Conservation (phyloP, 768 basidiomycete species). For the Mycena floridula region DNA sequence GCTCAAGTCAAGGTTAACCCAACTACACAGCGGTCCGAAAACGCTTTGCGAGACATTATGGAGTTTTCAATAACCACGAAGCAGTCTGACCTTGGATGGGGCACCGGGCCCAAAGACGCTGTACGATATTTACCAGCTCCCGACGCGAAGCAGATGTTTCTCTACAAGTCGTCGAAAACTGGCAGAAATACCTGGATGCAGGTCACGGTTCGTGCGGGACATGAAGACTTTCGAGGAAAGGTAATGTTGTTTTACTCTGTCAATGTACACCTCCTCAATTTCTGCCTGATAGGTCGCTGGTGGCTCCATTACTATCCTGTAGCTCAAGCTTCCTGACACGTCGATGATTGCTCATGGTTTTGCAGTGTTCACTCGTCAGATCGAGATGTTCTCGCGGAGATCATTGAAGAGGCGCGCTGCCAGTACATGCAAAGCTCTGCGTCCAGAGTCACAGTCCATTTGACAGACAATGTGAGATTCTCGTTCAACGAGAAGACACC, state of each 20-base stretch:
- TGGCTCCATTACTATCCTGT: slow-evolving; percentile 11
- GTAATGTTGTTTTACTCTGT: neutral
- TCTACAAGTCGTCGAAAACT: slow-evolving; percentile 11
- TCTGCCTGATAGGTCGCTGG: slow-evolving; percentile 7
- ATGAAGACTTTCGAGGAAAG: slow-evolving; percentile 3
- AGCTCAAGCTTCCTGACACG: neutral
- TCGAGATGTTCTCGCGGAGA: slow-evolving; percentile 11
- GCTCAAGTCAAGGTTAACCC: neutral
- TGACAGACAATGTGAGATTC: slow-evolving; percentile 11
- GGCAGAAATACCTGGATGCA: slow-evolving; percentile 13
- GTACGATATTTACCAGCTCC: slow-evolving; percentile 5
- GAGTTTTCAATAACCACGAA: slow-evolving; percentile 17
- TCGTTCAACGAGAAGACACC: neutral
- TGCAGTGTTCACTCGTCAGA: slow-evolving; percentile 19
- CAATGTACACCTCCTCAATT: neutral
- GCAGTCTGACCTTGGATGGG: slow-evolving; percentile 15
- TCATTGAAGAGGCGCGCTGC: slow-evolving; percentile 20
- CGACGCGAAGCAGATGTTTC: slow-evolving; percentile 10
- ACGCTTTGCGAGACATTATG: slow-evolving; percentile 16
- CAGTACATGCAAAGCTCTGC: slow-evolving; percentile 17
- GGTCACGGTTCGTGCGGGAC: slow-evolving; percentile 11
- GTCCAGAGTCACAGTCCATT: slow-evolving; percentile 18
- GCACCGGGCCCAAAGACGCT: slow-evolving; percentile 1
- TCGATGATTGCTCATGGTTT: neutral
- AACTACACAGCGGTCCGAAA: slow-evolving; percentile 10